These are phyloP conservation scores for Dactylellina leptospora DNA, from an alignment of 2,329 filamentous ascomycete species.

Conservation along the genomic window DNA sequence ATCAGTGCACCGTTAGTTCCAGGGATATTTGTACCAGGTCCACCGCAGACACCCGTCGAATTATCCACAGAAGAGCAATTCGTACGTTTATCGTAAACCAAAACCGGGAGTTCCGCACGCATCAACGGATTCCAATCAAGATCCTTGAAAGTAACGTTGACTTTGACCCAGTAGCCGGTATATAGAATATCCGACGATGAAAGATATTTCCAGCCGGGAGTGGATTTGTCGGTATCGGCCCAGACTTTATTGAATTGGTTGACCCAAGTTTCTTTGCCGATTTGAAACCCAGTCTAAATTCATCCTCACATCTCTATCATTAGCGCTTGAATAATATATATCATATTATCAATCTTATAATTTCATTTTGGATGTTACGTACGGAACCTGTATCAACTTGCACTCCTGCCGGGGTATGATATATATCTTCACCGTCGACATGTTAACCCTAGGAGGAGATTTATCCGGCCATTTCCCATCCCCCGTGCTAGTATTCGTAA, in stretches of 20 bases:
- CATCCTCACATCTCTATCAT: no score
- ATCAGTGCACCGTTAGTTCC: constrained; percentile 6
- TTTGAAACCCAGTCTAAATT: constrained; percentile 29
- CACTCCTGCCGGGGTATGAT: constrained; percentile 1
- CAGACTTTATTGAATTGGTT: constrained; percentile 17
- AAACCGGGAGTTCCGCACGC: constrained; percentile 14
- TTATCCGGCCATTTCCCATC: constrained; percentile 8
- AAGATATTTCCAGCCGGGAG: constrained; percentile 27
- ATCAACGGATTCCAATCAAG: constrained; percentile 6
- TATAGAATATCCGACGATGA: constrained; percentile 38
- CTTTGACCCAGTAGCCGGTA: constrained; percentile 36
- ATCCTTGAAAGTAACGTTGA: constrained; percentile 33
- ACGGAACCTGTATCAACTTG: constrained; percentile 28
- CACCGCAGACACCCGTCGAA: constrained; percentile 12
- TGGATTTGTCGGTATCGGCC: constrained; percentile 9
- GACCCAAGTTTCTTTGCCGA: constrained; percentile 26
- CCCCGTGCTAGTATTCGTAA: constrained; percentile 14
- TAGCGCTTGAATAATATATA: no score
- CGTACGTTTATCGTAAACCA: constrained; percentile 20
- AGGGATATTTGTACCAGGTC: not conserved
- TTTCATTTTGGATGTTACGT: not conserved
- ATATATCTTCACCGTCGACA: constrained; percentile 26
- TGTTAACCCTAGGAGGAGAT: constrained; percentile 9
- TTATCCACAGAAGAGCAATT: constrained; percentile 15
- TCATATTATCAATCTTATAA: not conserved